Evolutionary conservation across 805 yeast species (phyloP).

Genomic region (Jamesozyma gamospora): DNA sequence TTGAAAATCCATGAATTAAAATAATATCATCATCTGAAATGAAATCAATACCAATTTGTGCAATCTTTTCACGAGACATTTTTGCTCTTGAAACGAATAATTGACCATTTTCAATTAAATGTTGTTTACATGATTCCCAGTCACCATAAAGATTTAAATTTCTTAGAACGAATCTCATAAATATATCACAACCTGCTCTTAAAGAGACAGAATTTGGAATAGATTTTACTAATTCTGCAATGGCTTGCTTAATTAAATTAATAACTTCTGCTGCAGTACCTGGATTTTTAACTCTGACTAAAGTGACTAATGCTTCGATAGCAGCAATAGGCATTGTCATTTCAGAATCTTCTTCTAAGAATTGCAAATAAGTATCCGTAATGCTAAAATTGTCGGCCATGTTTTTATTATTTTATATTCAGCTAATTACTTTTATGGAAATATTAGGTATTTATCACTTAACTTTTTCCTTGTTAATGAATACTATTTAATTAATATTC

Average conservation of each 20-base stretch:
- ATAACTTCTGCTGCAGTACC: conserved; percentile 90
- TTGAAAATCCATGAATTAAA: conserved; percentile 81
- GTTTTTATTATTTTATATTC: neutral
- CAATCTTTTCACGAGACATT: conserved; percentile 77
- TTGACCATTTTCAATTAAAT: conserved; percentile 88
- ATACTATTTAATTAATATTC: too few relatives aligned
- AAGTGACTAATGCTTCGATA: conserved; percentile 82
- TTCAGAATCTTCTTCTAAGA: conserved; percentile 82
- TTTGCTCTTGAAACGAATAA: conserved; percentile 86
- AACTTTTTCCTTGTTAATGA: too few relatives aligned
- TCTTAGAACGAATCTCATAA: conserved; percentile 84
- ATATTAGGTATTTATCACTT: too few relatives aligned
- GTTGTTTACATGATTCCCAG: conserved; percentile 87
- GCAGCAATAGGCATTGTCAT: conserved; percentile 99
- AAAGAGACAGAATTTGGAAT: conserved; percentile 87
- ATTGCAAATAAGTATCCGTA: conserved; percentile 66
- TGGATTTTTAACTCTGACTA: conserved; percentile 75
- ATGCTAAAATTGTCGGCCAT: conserved; percentile 51
- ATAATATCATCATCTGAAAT: conserved; percentile 88
- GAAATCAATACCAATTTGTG: conserved; percentile 78
- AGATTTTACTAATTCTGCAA: conserved; percentile 59
- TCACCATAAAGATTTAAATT: conserved; percentile 77
- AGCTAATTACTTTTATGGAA: too few relatives aligned
- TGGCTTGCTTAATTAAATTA: conserved; percentile 67
- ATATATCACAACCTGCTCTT: conserved; percentile 95